A percentile compares a stretch with the other conserved stretches of the same genome.
These are phyloP conservation scores for Linnemannia schmuckeri DNA, from an alignment of 192 early-diverging fungal genomes.

Conservation along the genomic window DNA sequence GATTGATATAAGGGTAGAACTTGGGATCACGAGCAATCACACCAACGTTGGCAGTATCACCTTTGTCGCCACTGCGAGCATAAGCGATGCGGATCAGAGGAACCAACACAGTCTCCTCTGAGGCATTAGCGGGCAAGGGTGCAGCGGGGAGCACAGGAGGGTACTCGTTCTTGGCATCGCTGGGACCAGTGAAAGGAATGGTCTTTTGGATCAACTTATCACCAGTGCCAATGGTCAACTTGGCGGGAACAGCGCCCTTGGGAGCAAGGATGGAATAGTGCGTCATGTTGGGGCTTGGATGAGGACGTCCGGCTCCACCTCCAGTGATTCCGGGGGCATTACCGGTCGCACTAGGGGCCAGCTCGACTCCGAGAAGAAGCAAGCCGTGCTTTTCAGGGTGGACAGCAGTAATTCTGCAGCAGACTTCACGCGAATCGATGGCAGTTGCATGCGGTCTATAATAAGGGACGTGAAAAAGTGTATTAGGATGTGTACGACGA, in stretches of 20 bases:
- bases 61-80: conserved; percentile 76
- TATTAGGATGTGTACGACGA: not conserved
- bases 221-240: conserved; percentile 54
- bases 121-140: conserved; percentile 15
- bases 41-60: conserved; percentile 72
- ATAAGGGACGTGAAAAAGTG: too few species aligned
- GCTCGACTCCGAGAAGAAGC: conserved; percentile 44
- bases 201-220: conserved; percentile 26
- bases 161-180: conserved; percentile 49
- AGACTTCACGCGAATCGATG: conserved; percentile 47
- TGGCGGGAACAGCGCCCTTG: conserved; percentile 59
- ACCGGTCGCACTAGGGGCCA: conserved; percentile 57
- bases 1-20: conserved; percentile 66
- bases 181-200: conserved; percentile 37
- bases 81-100: conserved; percentile 69
- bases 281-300: conserved; percentile 68
- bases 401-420: conserved; percentile 54
- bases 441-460: conserved; percentile 39
- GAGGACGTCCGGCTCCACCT: conserved; percentile 67
- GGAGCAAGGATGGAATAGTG: conserved; percentile 72
- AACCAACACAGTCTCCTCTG: conserved; percentile 57
- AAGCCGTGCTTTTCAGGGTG: conserved; percentile 46
- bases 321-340: conserved; percentile 60
- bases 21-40: conserved; percentile 71
- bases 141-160: conserved; percentile 32